Base-by-base conservation (phyloP, 2,329 filamentous ascomycete species). In the Exophiala oligosperma region DNA sequence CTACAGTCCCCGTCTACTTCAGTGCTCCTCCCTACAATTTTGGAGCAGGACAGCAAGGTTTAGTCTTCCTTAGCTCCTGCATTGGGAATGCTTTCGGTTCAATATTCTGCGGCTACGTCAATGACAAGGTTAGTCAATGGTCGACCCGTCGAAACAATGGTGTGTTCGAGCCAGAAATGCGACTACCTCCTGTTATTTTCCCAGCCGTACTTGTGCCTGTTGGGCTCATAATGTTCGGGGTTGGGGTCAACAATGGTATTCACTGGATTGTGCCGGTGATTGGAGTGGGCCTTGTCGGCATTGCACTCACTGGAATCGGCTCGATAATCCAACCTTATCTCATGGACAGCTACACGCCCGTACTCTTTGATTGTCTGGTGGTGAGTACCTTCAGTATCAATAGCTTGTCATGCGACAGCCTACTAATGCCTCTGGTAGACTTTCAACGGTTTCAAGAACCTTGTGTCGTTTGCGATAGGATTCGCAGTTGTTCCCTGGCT, bases 141-240 rank as follows among this genome's bases (percentile, higher is more conserved):
- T 75, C 76, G 1, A 85, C 83, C 1, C 72, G 68, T 52, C 74
- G 73, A 62, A 85, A 85, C 57, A 67, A 74, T 1, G 82, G 82
- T 3, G 77, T 85, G 49, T 73, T 82, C 52, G 83, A 85, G 68
- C 78, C 81, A 0, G 81, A 84, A 67, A 84, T 85, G 81, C 73
- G 82, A 35, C 63, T 85, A 43, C 78, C 79, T 0, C 77, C 81
- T 1, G 75, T 82, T 76, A 17, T 52, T 1, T 43, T 56, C 23
- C 54, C 54, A 2, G 54, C 47, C 1, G 5, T 56, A 1, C 37
- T 56, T 12, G 55, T 46, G 7, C 55, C 49, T 0, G 43, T 29
- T 5, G 49, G 79, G 76, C 79, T 81, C 73, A 77, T 79, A 2
- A 78, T 77, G 52, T 76, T 76, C 24, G 81, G 81, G 59, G 73